Evolutionary conservation across 2,329 filamentous ascomycete species (phyloP).

Genomic region (Hymenoscyphus occultus): DNA sequence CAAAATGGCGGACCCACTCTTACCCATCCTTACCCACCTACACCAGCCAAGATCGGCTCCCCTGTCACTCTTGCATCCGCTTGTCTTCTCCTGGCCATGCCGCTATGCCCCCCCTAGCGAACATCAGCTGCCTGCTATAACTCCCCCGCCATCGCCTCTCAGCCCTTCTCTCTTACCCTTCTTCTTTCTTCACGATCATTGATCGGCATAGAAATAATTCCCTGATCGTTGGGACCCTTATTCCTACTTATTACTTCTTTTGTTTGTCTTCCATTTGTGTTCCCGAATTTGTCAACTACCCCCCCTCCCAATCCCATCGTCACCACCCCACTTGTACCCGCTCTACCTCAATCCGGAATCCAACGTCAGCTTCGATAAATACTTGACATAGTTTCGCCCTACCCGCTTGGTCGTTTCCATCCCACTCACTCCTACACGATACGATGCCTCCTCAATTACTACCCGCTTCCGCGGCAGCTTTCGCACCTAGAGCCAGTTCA

Average conservation of each 20-base stretch:
- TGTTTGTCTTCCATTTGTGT: conserved; percentile 30
- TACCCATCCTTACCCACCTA: not conserved
- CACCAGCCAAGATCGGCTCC: conserved; percentile 1
- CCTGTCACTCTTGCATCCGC: conserved; percentile 7
- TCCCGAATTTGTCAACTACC: conserved; percentile 20
- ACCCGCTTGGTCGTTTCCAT: conserved; percentile 2
- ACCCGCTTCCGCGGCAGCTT: conserved; percentile 92
- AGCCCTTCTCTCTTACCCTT: conserved; percentile 32
- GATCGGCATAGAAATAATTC: conserved; percentile 60
- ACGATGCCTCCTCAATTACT: conserved; percentile 88
- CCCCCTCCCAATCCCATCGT: conserved; percentile 5
- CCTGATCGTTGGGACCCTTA: conserved; percentile 52
- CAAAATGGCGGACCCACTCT: not conserved
- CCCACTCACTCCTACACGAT: conserved; percentile 11
- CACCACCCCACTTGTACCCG: not conserved
- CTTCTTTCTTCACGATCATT: conserved; percentile 53
- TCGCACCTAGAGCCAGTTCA: conserved; percentile 83
- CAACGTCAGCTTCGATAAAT: conserved; percentile 19
- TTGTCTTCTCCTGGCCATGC: not conserved
- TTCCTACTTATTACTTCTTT: conserved; percentile 44
- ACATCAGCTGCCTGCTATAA: conserved; percentile 21
- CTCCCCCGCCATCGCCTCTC: conserved; percentile 25
- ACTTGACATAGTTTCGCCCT: conserved; percentile 16
- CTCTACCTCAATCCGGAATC: conserved; percentile 16
- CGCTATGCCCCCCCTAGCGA: conserved; percentile 5